These are phyloP conservation scores for Fusarium guadeloupense DNA, from an alignment of 2,329 filamentous ascomycete species.

Conservation along the genomic window DNA sequence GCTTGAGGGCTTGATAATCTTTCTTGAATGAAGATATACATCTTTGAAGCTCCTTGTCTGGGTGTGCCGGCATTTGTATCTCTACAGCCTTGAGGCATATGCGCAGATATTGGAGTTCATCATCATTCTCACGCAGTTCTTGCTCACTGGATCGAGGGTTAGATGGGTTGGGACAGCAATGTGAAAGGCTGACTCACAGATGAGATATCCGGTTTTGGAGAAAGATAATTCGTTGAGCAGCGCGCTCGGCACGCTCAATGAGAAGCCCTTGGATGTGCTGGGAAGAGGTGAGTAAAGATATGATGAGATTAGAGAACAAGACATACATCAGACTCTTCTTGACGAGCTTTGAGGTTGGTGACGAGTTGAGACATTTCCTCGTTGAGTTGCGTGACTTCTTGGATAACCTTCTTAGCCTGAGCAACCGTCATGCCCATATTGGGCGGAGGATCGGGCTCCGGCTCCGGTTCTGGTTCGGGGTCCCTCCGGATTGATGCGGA, in stretches of 20 bases:
- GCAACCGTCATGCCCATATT: constrained; percentile 46
- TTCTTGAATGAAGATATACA: constrained; percentile 70
- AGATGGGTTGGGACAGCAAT: background rate
- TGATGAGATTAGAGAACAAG: constrained; percentile 9
- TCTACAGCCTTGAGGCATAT: constrained; percentile 71
- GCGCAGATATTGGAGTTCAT: constrained; percentile 68
- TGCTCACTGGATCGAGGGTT: constrained; percentile 57
- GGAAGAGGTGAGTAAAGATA: constrained; percentile 37
- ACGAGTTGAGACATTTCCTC: constrained; percentile 61
- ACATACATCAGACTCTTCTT: constrained; percentile 68
- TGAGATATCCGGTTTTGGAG: constrained; percentile 67
- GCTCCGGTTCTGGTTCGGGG: constrained; percentile 41
- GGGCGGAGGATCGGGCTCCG: constrained; percentile 41
- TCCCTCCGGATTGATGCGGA: constrained; percentile 48
- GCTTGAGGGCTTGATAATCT: constrained; percentile 63
- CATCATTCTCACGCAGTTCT: constrained; percentile 65
- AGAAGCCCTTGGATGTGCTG: constrained; percentile 71
- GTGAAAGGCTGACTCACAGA: constrained; percentile 55
- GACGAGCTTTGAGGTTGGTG: constrained; percentile 61
- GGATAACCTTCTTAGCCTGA: constrained; percentile 51
- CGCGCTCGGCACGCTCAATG: constrained; percentile 64
- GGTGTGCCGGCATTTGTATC: constrained; percentile 62
- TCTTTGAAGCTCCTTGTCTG: constrained; percentile 65
- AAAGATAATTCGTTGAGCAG: constrained; percentile 66
- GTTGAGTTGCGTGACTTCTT: constrained; percentile 55